A percentile compares a stretch with the other conserved stretches of the same genome.
Evolutionary conservation across 1,284 basidiomycete genomes (phyloP).

Genomic region (Puccinia novopanici): DNA sequence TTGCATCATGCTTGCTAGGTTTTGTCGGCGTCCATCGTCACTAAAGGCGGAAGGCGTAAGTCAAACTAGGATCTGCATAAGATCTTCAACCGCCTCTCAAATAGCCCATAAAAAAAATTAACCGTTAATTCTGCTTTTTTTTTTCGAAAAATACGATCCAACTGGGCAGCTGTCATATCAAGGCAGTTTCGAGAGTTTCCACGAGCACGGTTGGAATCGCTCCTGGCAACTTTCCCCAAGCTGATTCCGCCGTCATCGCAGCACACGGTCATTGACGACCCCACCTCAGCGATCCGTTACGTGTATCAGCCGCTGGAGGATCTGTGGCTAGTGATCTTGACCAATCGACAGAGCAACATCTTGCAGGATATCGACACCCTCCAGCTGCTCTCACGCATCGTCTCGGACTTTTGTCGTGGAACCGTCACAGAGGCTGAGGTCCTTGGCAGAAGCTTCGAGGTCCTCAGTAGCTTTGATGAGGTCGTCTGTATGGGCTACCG

Average conservation of each 20-base stretch:
- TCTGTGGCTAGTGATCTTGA: slow-evolving; percentile 95
- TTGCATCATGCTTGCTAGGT: slow-evolving; percentile 60
- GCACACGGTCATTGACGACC: slow-evolving; percentile 84
- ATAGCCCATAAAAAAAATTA: not conserved
- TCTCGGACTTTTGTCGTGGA: slow-evolving; percentile 76
- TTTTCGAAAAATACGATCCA: not conserved
- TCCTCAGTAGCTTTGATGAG: slow-evolving; percentile 95
- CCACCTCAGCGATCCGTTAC: slow-evolving; percentile 80
- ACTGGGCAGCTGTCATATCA: slow-evolving; percentile 80
- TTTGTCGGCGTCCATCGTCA: slow-evolving; percentile 88
- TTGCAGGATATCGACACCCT: slow-evolving; percentile 97
- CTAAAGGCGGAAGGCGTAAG: slow-evolving; percentile 85
- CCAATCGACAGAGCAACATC: slow-evolving; percentile 97
- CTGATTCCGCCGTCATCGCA: slow-evolving; percentile 95
- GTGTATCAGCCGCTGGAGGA: slow-evolving; percentile 99
- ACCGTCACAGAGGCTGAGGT: slow-evolving; percentile 88
- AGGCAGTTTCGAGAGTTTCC: slow-evolving; percentile 95
- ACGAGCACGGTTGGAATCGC: slow-evolving; percentile 85
- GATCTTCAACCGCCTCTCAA: too few species aligned
- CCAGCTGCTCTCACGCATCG: slow-evolving; percentile 88
- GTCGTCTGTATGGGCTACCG: slow-evolving; percentile 90
- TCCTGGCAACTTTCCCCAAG: slow-evolving; percentile 95
- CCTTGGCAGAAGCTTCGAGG: slow-evolving; percentile 85
- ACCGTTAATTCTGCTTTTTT: not conserved
- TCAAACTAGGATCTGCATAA: slow-evolving; percentile 26